phyloP scores from a whole-genome alignment of 2,329 filamentous ascomycete species.

The Curvularia sp. region DNA sequence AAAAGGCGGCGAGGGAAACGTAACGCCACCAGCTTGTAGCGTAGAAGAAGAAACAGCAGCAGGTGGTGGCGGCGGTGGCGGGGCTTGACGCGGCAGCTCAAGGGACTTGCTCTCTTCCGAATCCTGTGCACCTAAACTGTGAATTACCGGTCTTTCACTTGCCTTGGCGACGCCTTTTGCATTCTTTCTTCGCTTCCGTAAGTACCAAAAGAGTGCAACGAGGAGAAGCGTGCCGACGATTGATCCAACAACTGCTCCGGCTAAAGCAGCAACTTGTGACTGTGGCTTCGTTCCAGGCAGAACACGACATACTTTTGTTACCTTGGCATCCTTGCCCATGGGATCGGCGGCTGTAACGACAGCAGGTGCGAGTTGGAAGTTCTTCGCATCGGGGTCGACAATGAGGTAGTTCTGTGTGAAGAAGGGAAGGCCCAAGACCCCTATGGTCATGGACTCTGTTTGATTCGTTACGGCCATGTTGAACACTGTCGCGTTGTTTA shows the following conservation, averaged over 20 bases:
- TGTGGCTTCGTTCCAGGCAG: constrained; percentile 16
- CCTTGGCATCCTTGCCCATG: constrained; percentile 21
- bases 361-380: constrained; percentile 27
- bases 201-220: constrained; percentile 13
- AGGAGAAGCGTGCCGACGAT: constrained; percentile 19
- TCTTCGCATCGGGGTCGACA: constrained; percentile 27
- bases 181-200: constrained; percentile 15
- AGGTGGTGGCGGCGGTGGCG: background rate
- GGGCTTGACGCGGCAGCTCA: constrained; percentile 19
- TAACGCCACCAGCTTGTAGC: constrained; percentile 6
- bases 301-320: constrained; percentile 26
- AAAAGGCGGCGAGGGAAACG: constrained; percentile 15
- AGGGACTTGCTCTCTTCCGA: constrained; percentile 19
- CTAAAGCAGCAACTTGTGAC: constrained; percentile 14
- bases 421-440: constrained; percentile 25
- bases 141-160: constrained; percentile 12
- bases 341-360: constrained; percentile 23
- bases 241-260: constrained; percentile 17
- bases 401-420: constrained; percentile 32
- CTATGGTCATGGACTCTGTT: constrained; percentile 15
- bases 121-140: constrained; percentile 2
- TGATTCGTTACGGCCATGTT: constrained; percentile 29
- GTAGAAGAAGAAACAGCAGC: constrained; percentile 3
- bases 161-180: constrained; percentile 5
- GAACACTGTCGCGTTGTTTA: constrained; percentile 25